Evolutionary conservation across 179 eudicot species (phyloP).

Genomic region (Camellia oleifera): DNA sequence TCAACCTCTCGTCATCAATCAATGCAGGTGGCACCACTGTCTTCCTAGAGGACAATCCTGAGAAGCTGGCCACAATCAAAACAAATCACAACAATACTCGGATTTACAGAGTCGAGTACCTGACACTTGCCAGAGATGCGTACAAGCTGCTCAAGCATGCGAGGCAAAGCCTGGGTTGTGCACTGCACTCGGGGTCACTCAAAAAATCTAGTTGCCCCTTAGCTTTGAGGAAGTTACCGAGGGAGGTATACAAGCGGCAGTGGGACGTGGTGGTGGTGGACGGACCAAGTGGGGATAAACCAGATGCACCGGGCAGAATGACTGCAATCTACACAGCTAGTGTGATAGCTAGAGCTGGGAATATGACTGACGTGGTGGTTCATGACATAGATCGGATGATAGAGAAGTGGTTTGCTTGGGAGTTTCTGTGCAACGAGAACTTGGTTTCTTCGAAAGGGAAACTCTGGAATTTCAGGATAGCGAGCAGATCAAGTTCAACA

Average conservation of each 20-base stretch:
- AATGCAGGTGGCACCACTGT: constrained; percentile 65
- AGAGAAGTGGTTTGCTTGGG: constrained; percentile 97
- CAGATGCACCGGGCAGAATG: constrained; percentile 89
- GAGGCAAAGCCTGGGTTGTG: constrained; percentile 47
- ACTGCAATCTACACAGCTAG: constrained; percentile 72
- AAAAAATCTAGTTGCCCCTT: constrained; percentile 53
- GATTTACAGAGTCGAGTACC: constrained; percentile 45
- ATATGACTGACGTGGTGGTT: constrained; percentile 61
- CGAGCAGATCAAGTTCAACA: constrained; percentile 30
- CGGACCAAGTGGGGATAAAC: constrained; percentile 67
- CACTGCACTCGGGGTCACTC: constrained; percentile 24
- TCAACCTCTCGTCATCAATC: constrained; percentile 42
- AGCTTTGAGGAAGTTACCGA: constrained; percentile 54
- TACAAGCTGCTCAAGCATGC: constrained; percentile 62
- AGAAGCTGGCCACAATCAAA: constrained; percentile 20
- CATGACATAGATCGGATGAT: constrained; percentile 78
- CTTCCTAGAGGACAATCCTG: constrained; percentile 54
- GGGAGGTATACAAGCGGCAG: constrained; percentile 40
- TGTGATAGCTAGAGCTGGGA: constrained; percentile 63
- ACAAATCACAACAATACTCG: constrained; percentile 33
- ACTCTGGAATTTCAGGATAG: constrained; percentile 74
- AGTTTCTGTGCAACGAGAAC: constrained; percentile 79
- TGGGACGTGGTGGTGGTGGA: constrained; percentile 91
- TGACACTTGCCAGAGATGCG: constrained; percentile 66
- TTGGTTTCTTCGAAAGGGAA: constrained; percentile 84